Evolutionary conservation across 306 rosid species (phyloP).

Genomic region (Pterocarpus macrocarpus): DNA sequence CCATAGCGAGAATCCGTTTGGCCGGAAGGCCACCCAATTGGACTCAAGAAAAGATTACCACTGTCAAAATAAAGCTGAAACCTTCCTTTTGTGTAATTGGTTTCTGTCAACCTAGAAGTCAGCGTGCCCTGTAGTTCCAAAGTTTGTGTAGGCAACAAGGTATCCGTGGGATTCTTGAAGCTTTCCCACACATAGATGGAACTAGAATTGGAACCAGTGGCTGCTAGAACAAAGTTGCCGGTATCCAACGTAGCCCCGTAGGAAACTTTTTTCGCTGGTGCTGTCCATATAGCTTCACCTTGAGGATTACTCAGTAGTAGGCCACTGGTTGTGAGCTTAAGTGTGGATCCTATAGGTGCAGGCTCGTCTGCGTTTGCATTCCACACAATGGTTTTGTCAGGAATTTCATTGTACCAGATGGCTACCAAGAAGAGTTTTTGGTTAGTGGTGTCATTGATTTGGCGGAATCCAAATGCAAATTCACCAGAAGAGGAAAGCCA

Average conservation of each 20-base stretch:
- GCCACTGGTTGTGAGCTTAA: conserved; percentile 48
- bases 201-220: not conserved
- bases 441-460: not conserved
- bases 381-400: conserved; percentile 58
- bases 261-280: conserved; percentile 23
- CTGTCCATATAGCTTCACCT: conserved; percentile 39
- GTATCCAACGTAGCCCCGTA: conserved; percentile 56
- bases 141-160: conserved; percentile 63
- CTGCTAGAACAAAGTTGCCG: conserved; percentile 60
- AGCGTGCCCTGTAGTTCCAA: not conserved
- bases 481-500: conserved; percentile 55
- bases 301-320: conserved; percentile 35
- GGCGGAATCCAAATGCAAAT: conserved; percentile 65
- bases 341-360: conserved; percentile 50
- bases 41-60: conserved; percentile 30
- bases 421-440: conserved; percentile 50
- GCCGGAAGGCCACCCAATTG: no score
- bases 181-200: conserved; percentile 23
- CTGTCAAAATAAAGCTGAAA: conserved; percentile 44
- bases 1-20: not conserved
- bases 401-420: conserved; percentile 60
- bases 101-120: conserved; percentile 43
- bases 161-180: conserved; percentile 57
- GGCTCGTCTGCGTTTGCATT: conserved; percentile 36
- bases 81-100: conserved; percentile 64